A percentile compares a stretch with the other conserved stretches of the same genome.
Evolutionary conservation across 1,139 yeast genomes (phyloP).

Genomic region (Debaryomycetaceae sp.): DNA sequence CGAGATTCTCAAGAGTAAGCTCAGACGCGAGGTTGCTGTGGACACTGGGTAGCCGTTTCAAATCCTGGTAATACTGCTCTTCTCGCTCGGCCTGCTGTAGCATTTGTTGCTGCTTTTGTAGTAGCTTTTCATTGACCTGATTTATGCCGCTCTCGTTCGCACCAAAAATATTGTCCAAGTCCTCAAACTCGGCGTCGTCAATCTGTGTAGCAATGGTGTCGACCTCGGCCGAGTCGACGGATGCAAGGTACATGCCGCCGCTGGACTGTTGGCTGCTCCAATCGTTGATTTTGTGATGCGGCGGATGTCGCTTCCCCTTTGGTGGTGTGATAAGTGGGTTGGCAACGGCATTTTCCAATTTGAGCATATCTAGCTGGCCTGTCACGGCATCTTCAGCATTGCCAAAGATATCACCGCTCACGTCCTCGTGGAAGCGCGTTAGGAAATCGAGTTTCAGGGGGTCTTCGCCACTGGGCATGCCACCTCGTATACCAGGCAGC

Average conservation of each 20-base stretch:
- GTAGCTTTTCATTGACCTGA: constrained; percentile 8
- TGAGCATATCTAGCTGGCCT: not conserved
- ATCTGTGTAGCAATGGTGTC: constrained; percentile 31
- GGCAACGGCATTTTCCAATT: constrained; percentile 1
- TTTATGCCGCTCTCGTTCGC: constrained; percentile 28
- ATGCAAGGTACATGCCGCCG: constrained; percentile 9
- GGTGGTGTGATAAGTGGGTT: constrained; percentile 1
- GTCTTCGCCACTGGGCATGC: not conserved
- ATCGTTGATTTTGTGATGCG: constrained; percentile 1
- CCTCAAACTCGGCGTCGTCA: constrained; percentile 33
- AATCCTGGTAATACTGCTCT: constrained; percentile 13
- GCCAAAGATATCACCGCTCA: constrained; percentile 22
- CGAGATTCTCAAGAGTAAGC: constrained; percentile 2
- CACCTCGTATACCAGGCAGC: not conserved
- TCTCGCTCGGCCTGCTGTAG: constrained; percentile 27
- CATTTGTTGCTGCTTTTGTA: constrained; percentile 14
- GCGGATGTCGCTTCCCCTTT: too few relatives aligned
- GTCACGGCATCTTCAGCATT: constrained; percentile 5
- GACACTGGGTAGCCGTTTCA: constrained; percentile 21
- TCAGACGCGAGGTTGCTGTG: constrained; percentile 1
- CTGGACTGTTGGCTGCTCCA: not conserved
- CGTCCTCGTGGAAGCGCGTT: constrained; percentile 9
- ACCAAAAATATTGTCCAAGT: constrained; percentile 30
- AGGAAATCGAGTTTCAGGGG: constrained; percentile 6
- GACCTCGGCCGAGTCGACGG: constrained; percentile 28